Evolutionary conservation across 495 filamentous ascomycete species (phyloP), one percentile per base, ranked within the genome.

Genomic region (Podospora sp.): DNA sequence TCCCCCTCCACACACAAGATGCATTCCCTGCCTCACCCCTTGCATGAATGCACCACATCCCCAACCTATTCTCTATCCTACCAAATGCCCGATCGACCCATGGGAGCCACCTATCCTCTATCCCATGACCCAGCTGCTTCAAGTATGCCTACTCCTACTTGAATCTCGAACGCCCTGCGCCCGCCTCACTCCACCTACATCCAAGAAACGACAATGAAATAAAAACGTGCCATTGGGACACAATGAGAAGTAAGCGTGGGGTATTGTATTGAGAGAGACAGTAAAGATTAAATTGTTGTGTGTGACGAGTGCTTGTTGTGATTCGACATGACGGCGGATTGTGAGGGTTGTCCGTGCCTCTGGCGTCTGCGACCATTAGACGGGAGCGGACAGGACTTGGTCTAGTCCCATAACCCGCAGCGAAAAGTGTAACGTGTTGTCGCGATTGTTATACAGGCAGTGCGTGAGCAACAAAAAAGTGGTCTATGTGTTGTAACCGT

Each of bases 391-490:
- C 5, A 12, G 40, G 2, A 33, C 29, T 18, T 46, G 5, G 16
- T 6, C 6, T 5, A 36, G 33, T 36, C 6, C 12, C 33, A 5
- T 12, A 46, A 6, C 12, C 16, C 16, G 40, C 12, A 14, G 40
- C 40, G 40, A 18, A 6, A 46, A 6, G 33, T 46, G 40, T 46
- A 8, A 33, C 8, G 8, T 46, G 40, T 18, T 46, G 40, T 46
- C 40, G 40, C 40, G 16, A 11, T 46, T 46, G 40, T 46, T 46
- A 46, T 46, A 46, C 40, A 46, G 40, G 40, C 40, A 18, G 40
- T 55, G 52, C 52, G 52, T 55, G 52, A 26, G 52, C 52, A 55
- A 55, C 21, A 55, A 22, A 52, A 55, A 22, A 55, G 24, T 11
- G 16, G 20, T 26, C 21, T 55, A 22, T 55, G 24, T 55, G 24